Conservation (phyloP, 257 asterid species). For the Solanum acaule region DNA sequence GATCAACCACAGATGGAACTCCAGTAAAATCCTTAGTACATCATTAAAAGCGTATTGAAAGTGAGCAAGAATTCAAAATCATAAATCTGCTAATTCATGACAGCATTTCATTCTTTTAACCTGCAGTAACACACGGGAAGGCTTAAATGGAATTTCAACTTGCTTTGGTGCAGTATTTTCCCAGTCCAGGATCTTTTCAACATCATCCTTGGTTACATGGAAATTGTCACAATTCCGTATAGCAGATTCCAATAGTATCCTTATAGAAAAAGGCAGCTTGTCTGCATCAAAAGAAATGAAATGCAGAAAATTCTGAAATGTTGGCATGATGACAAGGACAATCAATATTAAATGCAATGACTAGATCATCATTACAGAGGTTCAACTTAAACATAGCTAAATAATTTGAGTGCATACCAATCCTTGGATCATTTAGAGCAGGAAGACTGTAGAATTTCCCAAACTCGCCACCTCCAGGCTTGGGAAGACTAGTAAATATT, state of each 20-base stretch:
- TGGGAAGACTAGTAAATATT: conserved; percentile 65
- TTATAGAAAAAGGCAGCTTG: conserved; percentile 69
- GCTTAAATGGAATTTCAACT: conserved; percentile 92
- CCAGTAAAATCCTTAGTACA: conserved; percentile 81
- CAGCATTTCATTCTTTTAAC: conserved; percentile 20
- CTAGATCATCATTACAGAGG: background rate
- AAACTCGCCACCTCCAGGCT: conserved; percentile 83
- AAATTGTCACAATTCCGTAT: conserved; percentile 84
- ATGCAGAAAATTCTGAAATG: background rate
- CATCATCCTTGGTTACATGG: conserved; percentile 78
- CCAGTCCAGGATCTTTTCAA: conserved; percentile 82
- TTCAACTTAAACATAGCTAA: background rate
- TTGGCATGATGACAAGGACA: background rate
- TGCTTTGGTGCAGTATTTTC: conserved; percentile 67
- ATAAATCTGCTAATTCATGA: background rate
- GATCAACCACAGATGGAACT: conserved; percentile 95
- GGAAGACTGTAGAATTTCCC: conserved; percentile 88
- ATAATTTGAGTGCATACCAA: conserved; percentile 33
- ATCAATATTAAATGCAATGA: background rate
- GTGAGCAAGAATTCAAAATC: background rate
- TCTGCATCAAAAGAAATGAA: conserved; percentile 28
- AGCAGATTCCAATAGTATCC: conserved; percentile 73
- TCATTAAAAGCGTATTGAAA: background rate
- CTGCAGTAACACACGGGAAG: conserved; percentile 90
- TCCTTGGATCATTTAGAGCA: conserved; percentile 78